Base-by-base conservation (phyloP, 306 rosid species). In the Cicer pinnatifidum region DNA sequence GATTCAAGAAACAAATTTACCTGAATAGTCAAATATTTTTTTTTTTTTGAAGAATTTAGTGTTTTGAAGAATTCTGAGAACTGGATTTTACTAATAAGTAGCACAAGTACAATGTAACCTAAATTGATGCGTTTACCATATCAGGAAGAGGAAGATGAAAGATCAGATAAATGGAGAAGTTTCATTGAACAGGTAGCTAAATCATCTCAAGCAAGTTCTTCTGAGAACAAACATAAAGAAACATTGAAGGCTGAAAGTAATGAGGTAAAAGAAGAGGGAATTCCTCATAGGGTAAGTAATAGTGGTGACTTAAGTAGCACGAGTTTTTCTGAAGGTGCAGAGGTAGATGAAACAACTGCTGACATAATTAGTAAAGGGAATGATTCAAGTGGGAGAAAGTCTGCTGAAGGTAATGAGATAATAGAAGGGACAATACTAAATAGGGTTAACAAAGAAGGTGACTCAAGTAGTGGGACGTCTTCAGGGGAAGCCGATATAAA, bases 141-240 rank as follows among this genome's bases (percentile, higher is more conserved):
- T 70, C 85, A 91, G 99, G 88, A 91, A 85, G 99, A 94, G 86
- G 99, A 94, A 79, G 85, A 56, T 15, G 99, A 94, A 82, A 88
- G 96, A 80, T 83, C 89, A 47, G 59, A 71, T 72, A 87, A 86
- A 80, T 91, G 99, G 99, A 85, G 71, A 64, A 69, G 78, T 81
- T 94, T 91, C 79, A 89, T 94, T 62, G 88, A 87, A 71, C 89
- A 81, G 70, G 10, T 85, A 73, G 86, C 19, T 38, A 38, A 67
- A 63, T 75, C 87, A 72, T 37, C 84, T 71, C 84, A 75, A 64
- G 58, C 62, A 13, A 80, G 80, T 73, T 75, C 81, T 74, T 72
- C 81, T 59, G 85, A 81, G 48, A 73, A 82, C 57, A 72, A 82
- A 76, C 60, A 75, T 62, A 71, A 67, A 82, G 75, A 81, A 41